Percentiles rank a stretch among this genome's conserved stretches.
Conservation (phyloP, 257 asterid species). For the Primulina eburnea region DNA sequence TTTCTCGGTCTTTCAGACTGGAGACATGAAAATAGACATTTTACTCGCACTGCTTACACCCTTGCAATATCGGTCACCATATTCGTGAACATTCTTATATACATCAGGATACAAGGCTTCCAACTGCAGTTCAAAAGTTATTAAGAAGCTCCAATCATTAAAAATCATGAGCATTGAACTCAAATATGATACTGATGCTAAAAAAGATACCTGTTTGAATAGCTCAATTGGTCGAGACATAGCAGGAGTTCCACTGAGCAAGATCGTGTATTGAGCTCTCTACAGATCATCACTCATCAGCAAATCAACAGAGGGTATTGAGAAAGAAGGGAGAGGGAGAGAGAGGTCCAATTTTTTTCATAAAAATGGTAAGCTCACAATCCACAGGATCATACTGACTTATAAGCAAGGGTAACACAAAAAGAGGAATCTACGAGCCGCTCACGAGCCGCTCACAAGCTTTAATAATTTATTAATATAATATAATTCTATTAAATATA, state of each 20-base stretch:
- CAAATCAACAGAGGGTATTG: slow-evolving; percentile 17
- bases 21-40: slow-evolving; percentile 14
- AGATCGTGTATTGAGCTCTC: slow-evolving; percentile 76
- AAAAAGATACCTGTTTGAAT: slow-evolving; percentile 65
- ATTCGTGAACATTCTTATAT: slow-evolving; percentile 78
- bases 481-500: too few species aligned
- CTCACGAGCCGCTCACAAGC: too few species aligned
- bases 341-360: slow-evolving; percentile 4
- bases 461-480: too few species aligned
- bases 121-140: slow-evolving; percentile 52
- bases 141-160: slow-evolving; percentile 18
- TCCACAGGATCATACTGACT: slow-evolving; percentile 14
- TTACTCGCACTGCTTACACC: slow-evolving; percentile 64
- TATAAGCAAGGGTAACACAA: not conserved
- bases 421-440: not conserved
- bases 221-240: slow-evolving; percentile 92
- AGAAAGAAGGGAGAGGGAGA: slow-evolving; percentile 8
- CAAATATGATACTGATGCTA: slow-evolving; percentile 13
- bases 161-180: slow-evolving; percentile 14
- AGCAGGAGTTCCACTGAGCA: slow-evolving; percentile 99
- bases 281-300: slow-evolving; percentile 38
- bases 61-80: slow-evolving; percentile 95
- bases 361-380: slow-evolving; percentile 15
- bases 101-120: slow-evolving; percentile 87
- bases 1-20: slow-evolving; percentile 19